Evolutionary conservation across 2,329 filamentous ascomycete genomes (phyloP).

Genomic region (Fusarium camptoceras): DNA sequence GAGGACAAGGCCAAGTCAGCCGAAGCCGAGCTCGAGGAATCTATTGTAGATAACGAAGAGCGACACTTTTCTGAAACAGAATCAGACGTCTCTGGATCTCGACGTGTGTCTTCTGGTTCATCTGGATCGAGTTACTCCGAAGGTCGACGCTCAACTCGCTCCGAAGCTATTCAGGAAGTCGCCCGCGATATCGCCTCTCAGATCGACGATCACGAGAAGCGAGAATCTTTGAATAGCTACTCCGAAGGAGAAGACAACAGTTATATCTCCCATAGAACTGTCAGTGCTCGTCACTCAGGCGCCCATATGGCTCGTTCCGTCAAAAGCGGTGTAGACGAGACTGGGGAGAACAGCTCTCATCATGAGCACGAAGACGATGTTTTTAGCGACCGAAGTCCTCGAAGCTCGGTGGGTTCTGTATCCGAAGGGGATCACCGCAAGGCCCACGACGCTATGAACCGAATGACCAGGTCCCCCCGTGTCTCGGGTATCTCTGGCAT

Average conservation of each 20-base stretch:
- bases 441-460: slow-evolving; percentile 50
- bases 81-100: slow-evolving; percentile 36
- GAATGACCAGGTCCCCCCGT: slow-evolving; percentile 52
- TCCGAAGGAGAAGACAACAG: slow-evolving; percentile 38
- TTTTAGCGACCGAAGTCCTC: slow-evolving; percentile 68
- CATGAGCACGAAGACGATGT: slow-evolving; percentile 67
- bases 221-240: slow-evolving; percentile 44
- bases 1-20: slow-evolving; percentile 17
- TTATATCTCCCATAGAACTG: slow-evolving; percentile 42
- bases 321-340: slow-evolving; percentile 44
- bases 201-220: slow-evolving; percentile 54
- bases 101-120: slow-evolving; percentile 43
- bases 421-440: slow-evolving; percentile 52
- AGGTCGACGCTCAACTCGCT: slow-evolving; percentile 57
- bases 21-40: slow-evolving; percentile 20
- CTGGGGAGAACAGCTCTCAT: slow-evolving; percentile 61
- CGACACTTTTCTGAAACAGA: slow-evolving; percentile 29
- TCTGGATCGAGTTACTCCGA: slow-evolving; percentile 39
- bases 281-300: slow-evolving; percentile 43
- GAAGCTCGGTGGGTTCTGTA: slow-evolving; percentile 67
- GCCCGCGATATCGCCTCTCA: slow-evolving; percentile 63
- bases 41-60: slow-evolving; percentile 20
- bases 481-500: slow-evolving; percentile 66
- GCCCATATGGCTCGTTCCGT: slow-evolving; percentile 33
- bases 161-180: slow-evolving; percentile 66